A percentile compares a stretch with the other conserved stretches of the same genome.
Conservation (phyloP, 805 yeast genomes). For the Jamesozyma spencerorum region DNA sequence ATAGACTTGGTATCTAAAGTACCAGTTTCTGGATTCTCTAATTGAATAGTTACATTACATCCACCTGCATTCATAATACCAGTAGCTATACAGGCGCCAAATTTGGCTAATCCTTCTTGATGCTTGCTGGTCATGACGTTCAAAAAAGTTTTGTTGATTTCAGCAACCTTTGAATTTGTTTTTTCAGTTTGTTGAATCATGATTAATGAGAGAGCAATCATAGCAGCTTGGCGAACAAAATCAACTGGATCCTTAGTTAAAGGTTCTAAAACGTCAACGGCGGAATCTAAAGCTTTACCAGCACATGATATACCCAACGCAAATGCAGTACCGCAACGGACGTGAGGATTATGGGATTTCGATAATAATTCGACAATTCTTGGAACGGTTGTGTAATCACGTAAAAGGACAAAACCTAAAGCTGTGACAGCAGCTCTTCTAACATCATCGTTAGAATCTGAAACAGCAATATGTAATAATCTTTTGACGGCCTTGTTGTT, state of each 20-base stretch:
- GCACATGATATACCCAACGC: constrained; percentile 97
- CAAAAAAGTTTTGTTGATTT: constrained; percentile 64
- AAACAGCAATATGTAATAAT: constrained; percentile 85
- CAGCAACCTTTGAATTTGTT: constrained; percentile 68
- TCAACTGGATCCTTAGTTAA: constrained; percentile 89
- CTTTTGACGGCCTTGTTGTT: constrained; percentile 78
- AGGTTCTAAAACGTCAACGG: constrained; percentile 87
- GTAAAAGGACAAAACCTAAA: constrained; percentile 80
- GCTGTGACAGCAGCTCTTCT: constrained; percentile 92
- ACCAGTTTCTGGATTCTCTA: constrained; percentile 82
- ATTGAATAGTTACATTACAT: constrained; percentile 85
- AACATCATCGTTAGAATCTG: constrained; percentile 93
- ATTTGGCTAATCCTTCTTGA: constrained; percentile 94
- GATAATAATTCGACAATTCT: constrained; percentile 87
- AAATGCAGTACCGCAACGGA: constrained; percentile 95
- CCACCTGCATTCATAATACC: constrained; percentile 99
- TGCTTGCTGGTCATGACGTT: constrained; percentile 76
- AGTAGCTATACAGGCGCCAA: constrained; percentile 94
- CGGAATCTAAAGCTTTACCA: constrained; percentile 81
- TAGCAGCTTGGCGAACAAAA: constrained; percentile 96
- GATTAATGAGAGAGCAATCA: constrained; percentile 85
- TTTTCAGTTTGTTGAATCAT: constrained; percentile 82
- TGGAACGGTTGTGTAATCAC: constrained; percentile 90
- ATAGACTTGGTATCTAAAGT: constrained; percentile 85
- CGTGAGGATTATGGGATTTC: constrained; percentile 95